Conservation (phyloP, 352 stramenopile species). For the Globisporangium paroecandrum region DNA sequence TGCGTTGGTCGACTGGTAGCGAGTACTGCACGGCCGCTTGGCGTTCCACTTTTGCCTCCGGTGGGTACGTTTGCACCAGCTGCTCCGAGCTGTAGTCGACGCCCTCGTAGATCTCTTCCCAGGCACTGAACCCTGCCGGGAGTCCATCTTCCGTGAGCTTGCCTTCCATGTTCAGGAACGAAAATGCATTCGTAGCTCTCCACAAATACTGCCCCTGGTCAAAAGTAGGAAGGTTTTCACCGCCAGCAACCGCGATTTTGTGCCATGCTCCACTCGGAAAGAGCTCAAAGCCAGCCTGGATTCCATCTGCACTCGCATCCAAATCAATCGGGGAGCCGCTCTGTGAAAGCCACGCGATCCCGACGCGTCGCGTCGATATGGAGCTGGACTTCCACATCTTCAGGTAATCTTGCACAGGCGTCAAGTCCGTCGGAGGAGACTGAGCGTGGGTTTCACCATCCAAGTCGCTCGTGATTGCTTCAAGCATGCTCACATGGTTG, state of each 20-base stretch:
- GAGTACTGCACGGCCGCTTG: conserved; percentile 19
- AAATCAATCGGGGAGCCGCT: conserved; percentile 36
- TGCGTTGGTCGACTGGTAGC: conserved; percentile 23
- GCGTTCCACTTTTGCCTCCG: conserved; percentile 19
- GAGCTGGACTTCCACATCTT: conserved; percentile 46
- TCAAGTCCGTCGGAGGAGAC: conserved; percentile 18
- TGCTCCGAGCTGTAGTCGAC: conserved; percentile 49
- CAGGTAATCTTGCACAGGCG: conserved; percentile 35
- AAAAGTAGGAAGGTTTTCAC: conserved; percentile 25
- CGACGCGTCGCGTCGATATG: conserved; percentile 25
- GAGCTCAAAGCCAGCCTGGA: conserved; percentile 57
- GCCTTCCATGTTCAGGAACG: conserved; percentile 27
- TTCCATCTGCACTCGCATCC: conserved; percentile 25
- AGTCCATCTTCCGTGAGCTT: conserved; percentile 25
- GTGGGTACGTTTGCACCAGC: conserved; percentile 36
- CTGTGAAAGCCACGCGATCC: conserved; percentile 37
- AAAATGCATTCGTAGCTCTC: conserved; percentile 36
- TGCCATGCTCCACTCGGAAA: conserved; percentile 29
- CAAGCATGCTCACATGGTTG: background rate
- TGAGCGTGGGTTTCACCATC: background rate
- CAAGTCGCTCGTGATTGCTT: background rate
- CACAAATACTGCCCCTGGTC: conserved; percentile 44
- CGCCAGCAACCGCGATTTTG: conserved; percentile 10
- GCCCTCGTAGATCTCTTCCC: conserved; percentile 58
- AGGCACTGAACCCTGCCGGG: conserved; percentile 48